Evolutionary conservation across 2,329 filamentous ascomycete species (phyloP), one percentile per base, ranked within the genome.

Genomic region (Canariomyces notabilis): DNA sequence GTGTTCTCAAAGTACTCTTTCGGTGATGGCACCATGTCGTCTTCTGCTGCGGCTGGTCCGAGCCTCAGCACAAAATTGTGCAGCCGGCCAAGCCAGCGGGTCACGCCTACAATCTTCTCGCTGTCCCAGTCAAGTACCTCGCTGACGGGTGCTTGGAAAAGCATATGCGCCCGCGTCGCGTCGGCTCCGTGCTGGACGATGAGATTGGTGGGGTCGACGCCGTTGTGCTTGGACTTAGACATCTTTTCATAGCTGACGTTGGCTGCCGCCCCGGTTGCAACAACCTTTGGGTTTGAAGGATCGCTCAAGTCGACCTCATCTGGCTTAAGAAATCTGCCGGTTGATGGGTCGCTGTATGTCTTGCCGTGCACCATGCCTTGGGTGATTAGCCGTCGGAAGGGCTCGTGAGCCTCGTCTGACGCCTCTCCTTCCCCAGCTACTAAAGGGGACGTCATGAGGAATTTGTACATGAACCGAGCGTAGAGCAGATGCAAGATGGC

Each of bases 161-260:
- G 75, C 61, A 95, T 87, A 62, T 95, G 89, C 4, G 88, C 88
- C 46, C 89, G 75, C 2, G 87, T 89, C 5, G 87, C 83, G 63
- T 95, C 89, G 1, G 89, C 87, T 18, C 89, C 89, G 57, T 93
- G 84, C 55, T 79, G 80, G 6, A 74, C 68, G 47, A 93, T 87
- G 53, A 85, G 86, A 0, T 70, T 72, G 0, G 79, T 81, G 0
- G 89, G 89, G 60, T 95, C 88, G 6, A 95, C 87, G 20, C 89
- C 89, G 60, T 95, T 95, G 68, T 93, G 76, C 65, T 95, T 95
- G 59, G 87, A 94, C 68, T 95, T 95, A 32, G 87, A 93, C 89
- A 95, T 95, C 63, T 95, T 95, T 64, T 95, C 89, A 57, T 78
- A 95, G 1, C 79, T 82, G 15, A 89, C 66, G 21, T 70, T 76